Evolutionary conservation across 2,329 filamentous ascomycete genomes (phyloP), one percentile per base, ranked within the genome.

Genomic region (Apiospora phragmitis): DNA sequence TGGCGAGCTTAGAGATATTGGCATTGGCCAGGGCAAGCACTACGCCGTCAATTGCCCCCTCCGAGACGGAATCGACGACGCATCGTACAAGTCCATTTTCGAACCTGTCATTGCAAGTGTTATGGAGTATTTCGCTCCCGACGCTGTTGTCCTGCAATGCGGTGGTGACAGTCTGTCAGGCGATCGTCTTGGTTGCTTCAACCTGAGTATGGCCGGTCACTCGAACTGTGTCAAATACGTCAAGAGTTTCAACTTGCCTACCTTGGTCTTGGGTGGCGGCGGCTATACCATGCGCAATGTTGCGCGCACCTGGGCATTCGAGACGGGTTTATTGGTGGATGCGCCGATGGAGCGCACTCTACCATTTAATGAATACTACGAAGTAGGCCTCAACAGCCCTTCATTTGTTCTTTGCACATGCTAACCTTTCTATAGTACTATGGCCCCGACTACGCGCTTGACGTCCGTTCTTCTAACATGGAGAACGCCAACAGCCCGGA

Each of bases 261-360:
- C 97, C 2, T 88, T 99, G n/a, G 92, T 99, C 26, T 90, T 99
- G 24, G 96, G 96, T 42, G 96, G 96, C 21, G 96, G 96, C 73
- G 96, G 96, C 66, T 99, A 99, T 83, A 99, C 96, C 0, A 97
- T 97, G 82, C 92, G 96, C 73, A 99, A 99, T 75, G 96, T 99
- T 14, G 95, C 96, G 24, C 93, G 96, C 67, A 96, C 95, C 6
- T 99, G 96, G 96, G 95, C 95, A 8, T 97, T 95, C 80, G 96
- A 99, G 83, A 99, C 96, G 1, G 95, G 95, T 74, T 88, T 94
- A 71, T 87, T 98, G 11, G 93, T 98, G 26, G 93, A 93, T 38
- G 90, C 95, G 72, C 88, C 93, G 41, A 93, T 98, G 88, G 88
- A 90, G 14, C 88, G 92, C 6, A 91, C 93, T n/a, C 86, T 98